Evolutionary conservation across 1,284 basidiomycete genomes (phyloP).

Genomic region (Leccinum subspadiceum): DNA sequence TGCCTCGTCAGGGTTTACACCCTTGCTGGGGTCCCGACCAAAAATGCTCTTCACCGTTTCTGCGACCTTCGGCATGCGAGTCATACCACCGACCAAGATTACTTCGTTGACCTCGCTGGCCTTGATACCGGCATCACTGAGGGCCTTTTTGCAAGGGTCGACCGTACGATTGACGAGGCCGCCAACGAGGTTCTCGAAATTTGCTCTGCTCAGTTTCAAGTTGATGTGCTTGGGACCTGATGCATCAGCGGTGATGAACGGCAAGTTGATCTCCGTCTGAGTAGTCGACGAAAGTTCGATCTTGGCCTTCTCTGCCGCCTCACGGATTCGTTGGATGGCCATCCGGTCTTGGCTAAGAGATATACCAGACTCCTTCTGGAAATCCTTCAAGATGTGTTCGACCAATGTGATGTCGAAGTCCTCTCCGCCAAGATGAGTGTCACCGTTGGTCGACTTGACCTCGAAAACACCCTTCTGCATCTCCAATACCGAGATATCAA

Average conservation of each 20-base stretch:
- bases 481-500: conserved; percentile 97
- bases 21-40: conserved; percentile 94
- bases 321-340: conserved; percentile 99
- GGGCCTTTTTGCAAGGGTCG: conserved; percentile 97
- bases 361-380: conserved; percentile 91
- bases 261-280: conserved; percentile 94
- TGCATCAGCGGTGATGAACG: conserved; percentile 96
- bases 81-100: conserved; percentile 98
- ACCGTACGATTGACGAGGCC: conserved; percentile 87
- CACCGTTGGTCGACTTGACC: conserved; percentile 99
- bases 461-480: conserved; percentile 99
- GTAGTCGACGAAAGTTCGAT: conserved; percentile 93
- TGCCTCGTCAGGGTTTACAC: conserved; percentile 96
- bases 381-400: conserved; percentile 84
- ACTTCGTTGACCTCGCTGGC: conserved; percentile 92
- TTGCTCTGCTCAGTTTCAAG: conserved; percentile 81
- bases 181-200: conserved; percentile 86
- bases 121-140: conserved; percentile 90
- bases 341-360: conserved; percentile 87
- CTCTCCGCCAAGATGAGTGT: conserved; percentile 98
- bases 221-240: conserved; percentile 97
- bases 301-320: conserved; percentile 99
- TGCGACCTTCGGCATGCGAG: conserved; percentile 93
- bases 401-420: conserved; percentile 95
- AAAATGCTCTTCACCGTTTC: conserved; percentile 91